Conservation (phyloP, 1,139 yeast species). For the Diutina sp. region DNA sequence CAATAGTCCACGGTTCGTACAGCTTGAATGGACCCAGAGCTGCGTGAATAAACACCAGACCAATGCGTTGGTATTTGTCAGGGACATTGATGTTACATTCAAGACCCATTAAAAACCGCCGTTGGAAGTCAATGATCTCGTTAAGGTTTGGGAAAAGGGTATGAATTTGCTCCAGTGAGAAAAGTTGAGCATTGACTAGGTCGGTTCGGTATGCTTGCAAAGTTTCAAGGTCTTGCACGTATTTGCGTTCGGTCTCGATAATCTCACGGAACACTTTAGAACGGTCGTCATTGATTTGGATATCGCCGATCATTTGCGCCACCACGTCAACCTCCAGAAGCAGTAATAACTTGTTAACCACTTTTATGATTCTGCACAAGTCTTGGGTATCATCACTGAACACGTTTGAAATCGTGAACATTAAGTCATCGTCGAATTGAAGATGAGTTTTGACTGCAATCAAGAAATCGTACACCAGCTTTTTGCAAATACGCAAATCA, state of each 20-base stretch:
- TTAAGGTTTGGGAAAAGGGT: slow-evolving; percentile 76
- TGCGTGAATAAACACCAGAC: slow-evolving; percentile 75
- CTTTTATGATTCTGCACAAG: slow-evolving; percentile 56
- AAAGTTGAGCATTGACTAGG: slow-evolving; percentile 47
- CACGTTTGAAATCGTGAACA: slow-evolving; percentile 85
- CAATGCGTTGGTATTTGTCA: slow-evolving; percentile 68
- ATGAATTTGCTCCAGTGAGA: slow-evolving; percentile 73
- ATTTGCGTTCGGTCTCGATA: slow-evolving; percentile 82
- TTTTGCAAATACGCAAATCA: slow-evolving; percentile 76
- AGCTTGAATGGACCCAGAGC: slow-evolving; percentile 69
- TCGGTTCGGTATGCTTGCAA: slow-evolving; percentile 58
- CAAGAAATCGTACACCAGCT: slow-evolving; percentile 81
- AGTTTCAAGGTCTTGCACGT: slow-evolving; percentile 79
- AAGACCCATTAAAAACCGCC: slow-evolving; percentile 75
- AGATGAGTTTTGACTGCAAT: slow-evolving; percentile 76
- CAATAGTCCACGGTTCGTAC: slow-evolving; percentile 84
- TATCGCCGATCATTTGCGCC: slow-evolving; percentile 11
- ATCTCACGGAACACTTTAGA: slow-evolving; percentile 77
- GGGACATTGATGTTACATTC: slow-evolving; percentile 80
- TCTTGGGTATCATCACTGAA: slow-evolving; percentile 76
- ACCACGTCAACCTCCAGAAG: slow-evolving; percentile 36
- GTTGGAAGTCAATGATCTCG: slow-evolving; percentile 82
- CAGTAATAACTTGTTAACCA: slow-evolving; percentile 33
- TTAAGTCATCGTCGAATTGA: slow-evolving; percentile 48
- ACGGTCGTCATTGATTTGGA: slow-evolving; percentile 36